A percentile compares a stretch with the other conserved stretches of the same genome.
Conservation (phyloP, 352 stramenopile genomes). For the Lagenidium giganteum region DNA sequence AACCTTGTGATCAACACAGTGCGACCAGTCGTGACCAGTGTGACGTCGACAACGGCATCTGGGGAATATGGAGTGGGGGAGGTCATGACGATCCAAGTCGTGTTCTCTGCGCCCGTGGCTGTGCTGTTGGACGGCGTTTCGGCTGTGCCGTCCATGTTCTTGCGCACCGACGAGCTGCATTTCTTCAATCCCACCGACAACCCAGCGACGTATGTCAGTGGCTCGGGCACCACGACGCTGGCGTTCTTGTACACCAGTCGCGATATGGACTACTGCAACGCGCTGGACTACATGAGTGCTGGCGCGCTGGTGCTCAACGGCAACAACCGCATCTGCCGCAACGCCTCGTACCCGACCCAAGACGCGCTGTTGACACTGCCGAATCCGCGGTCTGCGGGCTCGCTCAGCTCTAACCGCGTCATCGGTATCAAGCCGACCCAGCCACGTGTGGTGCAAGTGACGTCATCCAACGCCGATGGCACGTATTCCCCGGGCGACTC, state of each 20-base stretch:
- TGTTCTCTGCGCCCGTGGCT: conserved; percentile 39
- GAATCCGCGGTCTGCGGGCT: conserved; percentile 24
- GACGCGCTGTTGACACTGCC: conserved; percentile 44
- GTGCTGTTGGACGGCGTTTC: conserved; percentile 15
- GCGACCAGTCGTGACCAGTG: conserved; percentile 25
- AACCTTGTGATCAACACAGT: conserved; percentile 53
- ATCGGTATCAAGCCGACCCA: conserved; percentile 57
- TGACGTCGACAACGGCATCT: conserved; percentile 35
- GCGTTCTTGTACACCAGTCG: conserved; percentile 49
- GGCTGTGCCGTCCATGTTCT: conserved; percentile 29
- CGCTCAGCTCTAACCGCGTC: conserved; percentile 33
- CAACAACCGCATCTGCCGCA: conserved; percentile 28
- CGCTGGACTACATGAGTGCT: conserved; percentile 55
- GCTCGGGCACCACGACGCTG: conserved; percentile 39
- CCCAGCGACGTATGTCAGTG: conserved; percentile 39
- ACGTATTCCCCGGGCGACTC: conserved; percentile 57
- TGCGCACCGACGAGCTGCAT: conserved; percentile 54
- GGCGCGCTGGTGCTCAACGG: conserved; percentile 30
- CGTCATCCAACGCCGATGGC: conserved; percentile 25
- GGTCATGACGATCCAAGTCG: conserved; percentile 36
- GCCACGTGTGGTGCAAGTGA: conserved; percentile 32
- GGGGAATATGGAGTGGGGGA: conserved; percentile 66
- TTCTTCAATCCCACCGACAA: conserved; percentile 28
- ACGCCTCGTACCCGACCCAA: conserved; percentile 38
- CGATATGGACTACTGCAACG: conserved; percentile 47